Evolutionary conservation across 2,329 filamentous ascomycete genomes (phyloP), one percentile per base, ranked within the genome.

Genomic region (Penicillium polonicum): DNA sequence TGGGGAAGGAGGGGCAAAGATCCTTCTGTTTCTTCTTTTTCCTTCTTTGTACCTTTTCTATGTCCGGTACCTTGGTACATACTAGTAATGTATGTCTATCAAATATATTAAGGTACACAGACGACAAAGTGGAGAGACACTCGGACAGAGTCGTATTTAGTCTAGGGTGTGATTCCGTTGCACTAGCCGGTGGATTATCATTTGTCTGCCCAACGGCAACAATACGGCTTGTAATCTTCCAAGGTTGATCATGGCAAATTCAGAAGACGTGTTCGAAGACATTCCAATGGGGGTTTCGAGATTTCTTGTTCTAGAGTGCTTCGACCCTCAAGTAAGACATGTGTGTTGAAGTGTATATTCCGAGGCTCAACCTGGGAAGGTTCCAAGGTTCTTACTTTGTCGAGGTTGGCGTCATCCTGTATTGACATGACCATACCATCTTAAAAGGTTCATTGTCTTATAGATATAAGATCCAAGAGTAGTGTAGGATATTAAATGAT

Each of bases 201-300:
- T 58, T 44, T 46, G 25, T 54, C 27, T 59, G 56, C 58, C 58
- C 58, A 55, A 59, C 55, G 36, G 35, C 23, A 39, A 50, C 23
- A 50, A 27, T 50, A 39, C 17, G 17, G 5, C 23, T 38, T n/a
- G 46, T 38, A 38, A 50, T 50, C 33, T 29, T n/a, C n/a, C n/a
- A n/a, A n/a, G n/a, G n/a, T n/a, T 1, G 35, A 39, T 7, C 23
- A 29, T 21, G 15, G n/a, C 19, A 36, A 50, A 27, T 27, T 19
- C 19, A 6, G 19, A 48, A 38, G 35, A 23, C 13, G 13, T 31
- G 7, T 46, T 46, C 8, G 7, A 48, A 35, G 21, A 48, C 12
- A 19, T 31, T 31, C 12, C 17, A 15, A 17, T 17, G 39, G 36
- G n/a, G 33, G 33, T 6, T 13, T 12, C 1, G 4, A 12, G 17